Base-by-base conservation (phyloP, 139 green algal genomes). In the Chlamydomonas sp. region DNA sequence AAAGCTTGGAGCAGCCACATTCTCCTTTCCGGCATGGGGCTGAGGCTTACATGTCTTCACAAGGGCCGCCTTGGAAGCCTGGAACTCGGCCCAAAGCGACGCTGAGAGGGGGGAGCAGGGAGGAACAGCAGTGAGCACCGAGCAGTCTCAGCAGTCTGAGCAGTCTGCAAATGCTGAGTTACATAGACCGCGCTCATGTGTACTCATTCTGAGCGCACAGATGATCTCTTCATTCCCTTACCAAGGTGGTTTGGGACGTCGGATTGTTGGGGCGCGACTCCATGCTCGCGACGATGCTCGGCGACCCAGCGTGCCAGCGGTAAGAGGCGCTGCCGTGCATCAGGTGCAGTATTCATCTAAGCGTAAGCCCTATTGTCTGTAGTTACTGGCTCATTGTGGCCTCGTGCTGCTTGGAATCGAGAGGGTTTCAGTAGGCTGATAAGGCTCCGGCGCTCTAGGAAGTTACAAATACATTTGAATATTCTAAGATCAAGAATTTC, bases 221-320 rank as follows among this genome's bases (percentile, higher is more conserved):
- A 60, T 15, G n/a, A 5, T n/a, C 58, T 2, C 72, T 12, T 31
- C n/a, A 78, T 1, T 17, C 16, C 12, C 83, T 68, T n/a, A 87
- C 83, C 73, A n/a, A 87, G 83, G 1, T 81, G 63, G 0, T 4
- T 5, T 0, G 83, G 83, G 1, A 87, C 83, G 62, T 87, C 83
- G 6, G 10, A 5, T 66, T 76, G 68, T 6, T 49, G 20, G 0
- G 83, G 83, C 5, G 72, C 63, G 8, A 60, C 64, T 4, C 63
- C 73, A 64, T 80, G 3, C 3, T 2, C 67, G 15, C 83, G 83
- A 16, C 80, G 80, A 62, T 67, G 80, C 2, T 17, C 60, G 6
- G 83, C 83, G 3, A 79, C 83, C 83, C 83, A 87, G 17, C 63
- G 72, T 3, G 83, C 83, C 58, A 87, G 73, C 14, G 83, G 83